Evolutionary conservation across 345 rosid genomes (phyloP), one percentile per base, ranked within the genome.

Genomic region (Salix koriyanagi): DNA sequence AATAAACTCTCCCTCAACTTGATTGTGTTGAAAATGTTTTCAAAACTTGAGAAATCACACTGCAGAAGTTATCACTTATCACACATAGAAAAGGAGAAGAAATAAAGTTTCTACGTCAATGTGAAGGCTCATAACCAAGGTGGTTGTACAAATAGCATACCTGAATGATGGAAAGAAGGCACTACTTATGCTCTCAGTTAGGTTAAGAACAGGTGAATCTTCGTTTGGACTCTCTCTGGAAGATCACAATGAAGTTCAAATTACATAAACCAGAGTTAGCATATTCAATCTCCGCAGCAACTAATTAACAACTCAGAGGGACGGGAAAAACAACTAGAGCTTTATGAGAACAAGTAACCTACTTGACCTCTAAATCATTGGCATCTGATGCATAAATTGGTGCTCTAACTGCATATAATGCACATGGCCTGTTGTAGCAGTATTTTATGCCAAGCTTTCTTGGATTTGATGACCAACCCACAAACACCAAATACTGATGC

Each of bases 381-480:
- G 81, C 77, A 73, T 83, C 89, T 64, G 79, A 80, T 52, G 74
- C 70, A 75, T 58, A 65, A 28, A 76, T 81, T 42, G 83, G 91
- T 61, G 81, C 85, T 79, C 77, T 79, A 39, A 85, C 84, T 34
- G 90, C 94, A 73, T 92, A 93, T 61, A 96, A 54, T 42, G 92
- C 92, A 86, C 92, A 93, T 16, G 91, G 86, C 84, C 98, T 90
- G 75, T 91, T 93, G 80, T 82, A 82, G 88, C 99, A 93, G 87
- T 90, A 89, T 84, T 87, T 95, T 48, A 95, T 90, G 71, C 98
- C 99, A 72, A 96, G 89, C 88, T 96, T 96, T 84, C 98, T 87
- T 70, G 80, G 77, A 56, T 85, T 88, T 56, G 91, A 85, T 73
- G 89, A 81, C 99, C 98, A 93, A 32, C 98, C 98, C 25, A 90